These are phyloP conservation scores for Cokeromyces recurvatus DNA, from an alignment of 371 early-diverging fungal species.

Conservation along the genomic window DNA sequence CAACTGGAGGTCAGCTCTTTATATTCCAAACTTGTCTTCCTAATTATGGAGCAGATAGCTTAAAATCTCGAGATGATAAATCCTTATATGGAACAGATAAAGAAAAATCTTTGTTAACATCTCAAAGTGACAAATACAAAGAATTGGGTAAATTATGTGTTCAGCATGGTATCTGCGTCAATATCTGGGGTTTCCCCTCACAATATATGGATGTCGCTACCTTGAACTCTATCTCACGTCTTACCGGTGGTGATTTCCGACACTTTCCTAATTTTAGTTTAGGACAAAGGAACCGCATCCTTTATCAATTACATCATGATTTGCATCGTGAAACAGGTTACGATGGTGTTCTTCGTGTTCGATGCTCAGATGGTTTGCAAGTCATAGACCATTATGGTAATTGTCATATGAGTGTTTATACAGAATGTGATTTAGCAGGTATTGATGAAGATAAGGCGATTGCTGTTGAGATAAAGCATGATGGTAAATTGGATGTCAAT, in stretches of 20 bases:
- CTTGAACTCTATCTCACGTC: constrained; percentile 61
- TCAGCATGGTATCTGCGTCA: constrained; percentile 79
- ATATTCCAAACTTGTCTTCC: constrained; percentile 91
- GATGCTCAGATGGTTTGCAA: constrained; percentile 87
- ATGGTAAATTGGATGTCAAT: constrained; percentile 87
- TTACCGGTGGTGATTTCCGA: constrained; percentile 86
- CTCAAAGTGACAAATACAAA: constrained; percentile 83
- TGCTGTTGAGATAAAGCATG: constrained; percentile 84
- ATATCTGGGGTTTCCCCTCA: constrained; percentile 84
- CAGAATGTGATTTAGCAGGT: constrained; percentile 92
- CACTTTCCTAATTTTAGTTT: constrained; percentile 76
- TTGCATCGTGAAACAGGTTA: constrained; percentile 79
- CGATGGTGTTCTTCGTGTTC: constrained; percentile 87
- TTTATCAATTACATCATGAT: constrained; percentile 70
- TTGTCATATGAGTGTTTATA: constrained; percentile 89
- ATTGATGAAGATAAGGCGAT: constrained; percentile 85
- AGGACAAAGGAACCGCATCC: constrained; percentile 66
- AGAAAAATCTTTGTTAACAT: constrained; percentile 77
- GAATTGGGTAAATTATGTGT: constrained; percentile 81
- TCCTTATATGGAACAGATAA: constrained; percentile 89
- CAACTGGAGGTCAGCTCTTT: constrained; percentile 81
- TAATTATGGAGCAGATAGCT: constrained; percentile 78
- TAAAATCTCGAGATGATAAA: constrained; percentile 84
- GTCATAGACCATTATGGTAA: constrained; percentile 93
- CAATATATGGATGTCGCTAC: constrained; percentile 90